Base-by-base conservation (phyloP, 192 early-diverging fungal species). In the Spinellus fusiger region DNA sequence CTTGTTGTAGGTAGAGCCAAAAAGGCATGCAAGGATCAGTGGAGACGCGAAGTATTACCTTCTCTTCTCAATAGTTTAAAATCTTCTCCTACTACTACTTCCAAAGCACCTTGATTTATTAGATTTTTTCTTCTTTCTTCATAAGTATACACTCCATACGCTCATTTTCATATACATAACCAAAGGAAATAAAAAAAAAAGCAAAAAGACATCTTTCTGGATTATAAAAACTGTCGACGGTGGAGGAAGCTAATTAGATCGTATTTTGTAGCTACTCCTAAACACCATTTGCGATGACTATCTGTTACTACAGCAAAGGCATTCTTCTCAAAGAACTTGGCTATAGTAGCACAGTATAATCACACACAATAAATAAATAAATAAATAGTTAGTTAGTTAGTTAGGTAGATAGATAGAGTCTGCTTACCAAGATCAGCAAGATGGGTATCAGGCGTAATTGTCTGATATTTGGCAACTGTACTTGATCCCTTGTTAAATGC, bases 231-330 rank as follows among this genome's bases (percentile, higher is more conserved):
- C 40, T 74, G 67, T 9, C 88, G 80, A 55, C 86, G 80, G 50
- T 83, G 82, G 60, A 89, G 61, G 49, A 89, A 89, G 8, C 72
- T 77, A 65, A 90, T 82, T 27, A 90, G 66, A 53, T 90, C 88
- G 40, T 86, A 85, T 66, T 90, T 90, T 15, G 88, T 90, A 0
- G 83, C 85, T 55, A 91, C 84, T 52, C 85, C 92, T 49, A 93
- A 64, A 49, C 88, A 88, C 76, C 88, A 93, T 65, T 89, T 86
- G 44, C 88, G 84, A 27, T 82, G 78, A 13, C 75, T 70, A 61
- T 93, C 92, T 3, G 92, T 93, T 9, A 93, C 84, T 64, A 93
- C 88, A 0, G 87, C 87, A 65, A 91, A 90, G 23, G 84, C 85
- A 59, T 90, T 80, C 47, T 84, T 81, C 56, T 94, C 90, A 81